Evolutionary conservation across 306 rosid genomes (phyloP).

Genomic region (Pachyrhizus erosus): DNA sequence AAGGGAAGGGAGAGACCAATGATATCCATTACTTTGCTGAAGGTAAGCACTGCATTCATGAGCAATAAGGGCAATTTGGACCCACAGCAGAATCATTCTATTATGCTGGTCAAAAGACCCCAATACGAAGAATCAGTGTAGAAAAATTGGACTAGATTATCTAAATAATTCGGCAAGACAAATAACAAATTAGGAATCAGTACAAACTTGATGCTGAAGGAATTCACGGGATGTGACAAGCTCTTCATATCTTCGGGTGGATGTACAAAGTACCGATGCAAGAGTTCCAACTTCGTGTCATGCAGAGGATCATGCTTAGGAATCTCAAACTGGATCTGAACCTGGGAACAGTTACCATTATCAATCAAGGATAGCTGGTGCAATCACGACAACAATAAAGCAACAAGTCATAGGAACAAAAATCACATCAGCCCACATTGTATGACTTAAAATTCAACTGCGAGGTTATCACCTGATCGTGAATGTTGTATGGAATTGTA

Average conservation of each 20-base stretch:
- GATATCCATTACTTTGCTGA: conserved; percentile 15
- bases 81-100: not conserved
- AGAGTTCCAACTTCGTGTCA: conserved; percentile 65
- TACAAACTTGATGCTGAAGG: conserved; percentile 74
- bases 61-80: conserved; percentile 10
- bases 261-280: conserved; percentile 57
- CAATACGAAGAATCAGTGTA: conserved; percentile 20
- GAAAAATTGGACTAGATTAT: not conserved
- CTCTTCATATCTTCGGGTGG: conserved; percentile 41
- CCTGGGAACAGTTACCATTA: conserved; percentile 54
- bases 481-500: conserved; percentile 69
- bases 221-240: conserved; percentile 51
- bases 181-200: conserved; percentile 36
- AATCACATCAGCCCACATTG: not conserved
- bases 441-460: conserved; percentile 31
- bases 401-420: not conserved
- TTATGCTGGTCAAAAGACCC: conserved; percentile 11
- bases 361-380: conserved; percentile 19
- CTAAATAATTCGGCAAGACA: conserved; percentile 27
- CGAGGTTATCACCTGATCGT: conserved; percentile 71
- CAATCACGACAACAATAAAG: conserved; percentile 24
- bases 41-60: not conserved
- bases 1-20: conserved; percentile 6
- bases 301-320: conserved; percentile 60
- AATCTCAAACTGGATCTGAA: conserved; percentile 59